Evolutionary conservation across 768 basidiomycete genomes (phyloP).

Genomic region (Pisolithus microcarpus): DNA sequence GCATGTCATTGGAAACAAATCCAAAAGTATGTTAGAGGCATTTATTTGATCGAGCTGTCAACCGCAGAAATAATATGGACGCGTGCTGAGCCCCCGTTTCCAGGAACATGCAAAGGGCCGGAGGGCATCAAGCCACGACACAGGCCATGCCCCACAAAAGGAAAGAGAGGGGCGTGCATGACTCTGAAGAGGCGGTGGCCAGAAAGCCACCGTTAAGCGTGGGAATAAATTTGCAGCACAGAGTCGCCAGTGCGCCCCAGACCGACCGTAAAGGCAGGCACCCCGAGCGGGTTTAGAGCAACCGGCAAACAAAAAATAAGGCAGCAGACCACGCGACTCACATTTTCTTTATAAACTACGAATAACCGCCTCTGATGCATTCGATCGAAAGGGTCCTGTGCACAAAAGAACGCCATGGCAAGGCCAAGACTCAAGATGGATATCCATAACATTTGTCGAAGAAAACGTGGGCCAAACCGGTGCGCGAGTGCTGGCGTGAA

Average conservation of each 20-base stretch:
- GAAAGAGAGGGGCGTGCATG: no score
- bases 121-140: no score
- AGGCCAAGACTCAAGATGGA: slow-evolving; percentile 41
- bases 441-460: slow-evolving; percentile 36
- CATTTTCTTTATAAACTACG: slow-evolving; percentile 80
- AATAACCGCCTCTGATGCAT: slow-evolving; percentile 87
- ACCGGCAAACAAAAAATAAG: background rate
- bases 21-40: background rate
- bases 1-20: background rate
- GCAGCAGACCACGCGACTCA: slow-evolving; percentile 29
- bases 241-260: background rate
- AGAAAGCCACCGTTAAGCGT: no score
- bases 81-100: no score
- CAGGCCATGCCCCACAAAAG: no score
- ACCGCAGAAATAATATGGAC: no score
- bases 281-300: background rate
- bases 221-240: no score
- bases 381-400: slow-evolving; percentile 60
- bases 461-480: slow-evolving; percentile 45
- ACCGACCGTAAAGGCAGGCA: background rate
- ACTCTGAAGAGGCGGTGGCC: no score
- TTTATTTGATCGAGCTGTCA: background rate
- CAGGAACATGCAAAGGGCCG: no score
- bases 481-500: slow-evolving; percentile 66
- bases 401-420: slow-evolving; percentile 55